Percentiles rank a stretch among this genome's conserved stretches.
phyloP scores from a whole-genome alignment of 2,329 filamentous ascomycete species.

The Grosmannia serpens region DNA sequence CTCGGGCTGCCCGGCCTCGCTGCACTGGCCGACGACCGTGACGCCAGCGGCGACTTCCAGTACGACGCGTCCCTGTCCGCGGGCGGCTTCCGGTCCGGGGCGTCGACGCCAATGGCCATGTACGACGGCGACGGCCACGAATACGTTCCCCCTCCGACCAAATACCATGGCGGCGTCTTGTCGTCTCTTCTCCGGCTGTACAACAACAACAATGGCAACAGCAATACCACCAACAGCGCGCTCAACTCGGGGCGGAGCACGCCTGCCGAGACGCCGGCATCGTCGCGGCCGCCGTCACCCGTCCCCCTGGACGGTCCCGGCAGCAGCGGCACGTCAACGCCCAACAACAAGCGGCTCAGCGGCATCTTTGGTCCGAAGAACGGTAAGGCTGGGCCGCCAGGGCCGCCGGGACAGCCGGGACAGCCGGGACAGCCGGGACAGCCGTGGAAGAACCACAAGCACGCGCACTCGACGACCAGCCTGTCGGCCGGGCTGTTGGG shows the following conservation, averaged over 20 bases:
- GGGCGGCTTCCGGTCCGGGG: conserved; percentile 13
- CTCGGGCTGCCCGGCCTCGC: neutral
- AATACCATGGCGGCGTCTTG: conserved; percentile 64
- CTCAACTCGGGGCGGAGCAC: conserved; percentile 30
- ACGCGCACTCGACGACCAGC: conserved; percentile 19
- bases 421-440: neutral
- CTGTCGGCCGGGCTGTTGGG: conserved; percentile 38
- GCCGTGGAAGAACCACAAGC: conserved; percentile 8
- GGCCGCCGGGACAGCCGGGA: neutral
- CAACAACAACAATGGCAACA: conserved; percentile 30
- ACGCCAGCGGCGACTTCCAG: conserved; percentile 5
- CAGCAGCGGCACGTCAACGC: conserved; percentile 14
- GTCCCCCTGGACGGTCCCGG: conserved; percentile 6
- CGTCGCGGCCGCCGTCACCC: conserved; percentile 31
- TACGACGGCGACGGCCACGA: conserved; percentile 44
- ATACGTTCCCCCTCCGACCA: conserved; percentile 54
- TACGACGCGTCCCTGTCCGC: conserved; percentile 10
- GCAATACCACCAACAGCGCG: conserved; percentile 3
- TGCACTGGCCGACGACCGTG: neutral
- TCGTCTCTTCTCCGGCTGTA: conserved; percentile 63
- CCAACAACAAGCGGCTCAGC: conserved; percentile 20
- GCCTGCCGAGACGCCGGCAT: conserved; percentile 27
- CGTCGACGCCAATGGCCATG: conserved; percentile 32
- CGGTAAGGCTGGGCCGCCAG: conserved; percentile 17
- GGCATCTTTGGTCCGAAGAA: conserved; percentile 29